A percentile compares a stretch with the other conserved stretches of the same genome.
phyloP scores from a whole-genome alignment of 2,329 filamentous ascomycete genomes.

The Calonectria fujianensis region DNA sequence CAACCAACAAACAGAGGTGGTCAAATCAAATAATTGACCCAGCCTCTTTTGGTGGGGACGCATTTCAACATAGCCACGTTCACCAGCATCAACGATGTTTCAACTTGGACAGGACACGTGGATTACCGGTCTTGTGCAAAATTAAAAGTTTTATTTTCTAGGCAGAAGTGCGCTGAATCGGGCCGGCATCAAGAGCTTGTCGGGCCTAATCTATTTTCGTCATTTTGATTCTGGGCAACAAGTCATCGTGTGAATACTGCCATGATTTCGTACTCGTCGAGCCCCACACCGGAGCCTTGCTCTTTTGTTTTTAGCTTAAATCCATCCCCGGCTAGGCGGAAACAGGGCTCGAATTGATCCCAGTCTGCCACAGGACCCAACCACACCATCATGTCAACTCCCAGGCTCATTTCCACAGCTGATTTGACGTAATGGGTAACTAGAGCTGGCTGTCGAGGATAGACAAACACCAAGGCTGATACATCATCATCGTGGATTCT shows the following conservation, averaged over 20 bases:
- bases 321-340: constrained; percentile 11
- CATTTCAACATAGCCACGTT: no score
- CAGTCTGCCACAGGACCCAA: constrained; percentile 54
- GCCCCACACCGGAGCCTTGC: constrained; percentile 44
- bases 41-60: background rate
- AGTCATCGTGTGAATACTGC: constrained; percentile 37
- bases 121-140: background rate
- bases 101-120: background rate
- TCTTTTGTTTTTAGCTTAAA: constrained; percentile 41
- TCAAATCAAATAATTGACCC: background rate
- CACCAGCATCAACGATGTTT: background rate
- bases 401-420: constrained; percentile 27
- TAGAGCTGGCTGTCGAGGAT: constrained; percentile 57
- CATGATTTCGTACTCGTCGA: constrained; percentile 52
- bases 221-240: background rate
- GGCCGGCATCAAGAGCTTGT: background rate
- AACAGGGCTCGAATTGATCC: constrained; percentile 50
- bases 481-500: constrained; percentile 51
- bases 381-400: constrained; percentile 48
- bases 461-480: constrained; percentile 57
- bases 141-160: background rate
- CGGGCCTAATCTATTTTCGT: background rate
- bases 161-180: background rate
- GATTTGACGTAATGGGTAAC: constrained; percentile 54
- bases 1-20: background rate